Conservation (phyloP, 2,329 filamentous ascomycete genomes). For the Didymella exigua region DNA sequence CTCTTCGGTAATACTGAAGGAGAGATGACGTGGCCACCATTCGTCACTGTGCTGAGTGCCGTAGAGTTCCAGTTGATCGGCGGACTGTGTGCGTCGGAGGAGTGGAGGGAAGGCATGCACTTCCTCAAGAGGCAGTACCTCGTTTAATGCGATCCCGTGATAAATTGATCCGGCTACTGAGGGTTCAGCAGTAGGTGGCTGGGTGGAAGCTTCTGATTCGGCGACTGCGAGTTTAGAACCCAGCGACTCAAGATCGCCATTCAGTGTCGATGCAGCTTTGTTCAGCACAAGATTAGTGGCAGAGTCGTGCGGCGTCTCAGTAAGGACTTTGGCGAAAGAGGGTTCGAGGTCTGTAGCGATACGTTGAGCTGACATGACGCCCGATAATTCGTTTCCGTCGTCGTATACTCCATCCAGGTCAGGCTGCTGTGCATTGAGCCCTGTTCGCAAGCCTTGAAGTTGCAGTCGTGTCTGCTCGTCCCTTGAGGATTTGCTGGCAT, state of each 20-base stretch:
- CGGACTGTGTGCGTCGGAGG: conserved; percentile 68
- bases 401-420: conserved; percentile 19
- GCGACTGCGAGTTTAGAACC: conserved; percentile 17
- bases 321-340: conserved; percentile 41
- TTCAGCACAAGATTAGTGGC: conserved; percentile 27
- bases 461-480: conserved; percentile 40
- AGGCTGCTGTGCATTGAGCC: conserved; percentile 18
- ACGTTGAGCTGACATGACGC: conserved; percentile 22
- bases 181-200: conserved; percentile 52
- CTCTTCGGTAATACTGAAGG: conserved; percentile 76
- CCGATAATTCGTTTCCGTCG: conserved; percentile 19
- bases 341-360: conserved; percentile 28
- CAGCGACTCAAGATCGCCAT: conserved; percentile 27
- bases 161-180: conserved; percentile 66
- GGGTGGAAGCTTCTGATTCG: conserved; percentile 34
- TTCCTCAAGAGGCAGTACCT: conserved; percentile 50
- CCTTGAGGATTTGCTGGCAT: conserved; percentile 49
- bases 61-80: conserved; percentile 44
- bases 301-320: conserved; percentile 44
- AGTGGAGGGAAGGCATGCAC: conserved; percentile 56
- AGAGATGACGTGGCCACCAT: conserved; percentile 73
- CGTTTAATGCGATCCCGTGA: conserved; percentile 62
- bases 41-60: conserved; percentile 58
- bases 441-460: conserved; percentile 23
- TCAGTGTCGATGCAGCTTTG: conserved; percentile 21